Percentiles rank a stretch among this genome's conserved stretches.
These are phyloP conservation scores for Karstenula rhodostoma DNA, from an alignment of 2,329 filamentous ascomycete genomes.

Conservation along the genomic window DNA sequence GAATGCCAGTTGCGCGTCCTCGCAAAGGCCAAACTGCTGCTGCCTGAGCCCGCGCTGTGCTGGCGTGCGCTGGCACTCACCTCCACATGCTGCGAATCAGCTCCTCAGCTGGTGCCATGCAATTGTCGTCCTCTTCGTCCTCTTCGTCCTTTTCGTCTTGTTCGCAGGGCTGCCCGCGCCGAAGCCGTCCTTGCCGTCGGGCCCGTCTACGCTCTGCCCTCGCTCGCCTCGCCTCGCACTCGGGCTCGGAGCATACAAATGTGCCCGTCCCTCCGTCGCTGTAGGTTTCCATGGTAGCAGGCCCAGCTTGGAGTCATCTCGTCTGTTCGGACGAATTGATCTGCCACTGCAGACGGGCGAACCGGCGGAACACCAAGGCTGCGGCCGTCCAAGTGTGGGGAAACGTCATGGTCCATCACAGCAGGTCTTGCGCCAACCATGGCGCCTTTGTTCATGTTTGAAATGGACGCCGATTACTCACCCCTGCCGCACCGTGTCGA, in stretches of 20 bases:
- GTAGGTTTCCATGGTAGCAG: constrained; percentile 1
- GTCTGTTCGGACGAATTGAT: constrained; percentile 12
- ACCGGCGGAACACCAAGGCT: not conserved
- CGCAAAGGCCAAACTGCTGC: not conserved
- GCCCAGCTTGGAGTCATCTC: not conserved
- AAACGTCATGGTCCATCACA: constrained; percentile 14
- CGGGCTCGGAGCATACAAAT: constrained; percentile 7
- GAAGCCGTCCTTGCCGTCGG: not conserved
- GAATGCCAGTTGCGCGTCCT: not conserved
- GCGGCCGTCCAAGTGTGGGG: constrained; percentile 1
- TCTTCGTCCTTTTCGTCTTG: no score
- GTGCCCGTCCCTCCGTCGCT: not conserved
- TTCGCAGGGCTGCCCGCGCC: not conserved
- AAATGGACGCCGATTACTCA: constrained; percentile 6
- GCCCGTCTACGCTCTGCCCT: not conserved
- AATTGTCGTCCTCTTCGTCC: no score
- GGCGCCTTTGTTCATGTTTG: constrained; percentile 3
- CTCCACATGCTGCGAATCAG: constrained; percentile 14
- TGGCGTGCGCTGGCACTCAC: constrained; percentile 10
- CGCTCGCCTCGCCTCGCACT: not conserved
- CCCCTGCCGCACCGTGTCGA: not conserved
- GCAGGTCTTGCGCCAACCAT: not conserved
- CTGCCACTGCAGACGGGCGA: constrained; percentile 1
- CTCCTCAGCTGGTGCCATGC: constrained; percentile 10
- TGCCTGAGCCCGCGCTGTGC: constrained; percentile 11